Base-by-base conservation (phyloP, 176 grass and related monocot species). In the Triticum dicoccoides region DNA sequence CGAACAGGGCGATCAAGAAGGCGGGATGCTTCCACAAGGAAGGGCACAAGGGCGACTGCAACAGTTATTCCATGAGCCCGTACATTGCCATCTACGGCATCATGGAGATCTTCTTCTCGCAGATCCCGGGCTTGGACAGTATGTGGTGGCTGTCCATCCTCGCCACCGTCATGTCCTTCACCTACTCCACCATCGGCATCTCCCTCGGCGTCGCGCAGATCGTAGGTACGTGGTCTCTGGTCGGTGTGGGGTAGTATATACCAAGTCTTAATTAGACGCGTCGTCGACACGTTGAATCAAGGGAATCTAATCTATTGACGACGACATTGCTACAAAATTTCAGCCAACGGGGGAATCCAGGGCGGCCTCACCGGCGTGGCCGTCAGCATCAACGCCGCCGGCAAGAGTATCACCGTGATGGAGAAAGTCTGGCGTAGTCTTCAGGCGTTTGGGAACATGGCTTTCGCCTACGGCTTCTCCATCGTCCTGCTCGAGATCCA, bases 11-110 rank as follows among this genome's bases (percentile, higher is more conserved):
- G 27, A 65, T 84, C 58, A 76, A 45, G 71, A 84, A 72, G 58
- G 58, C 82, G 27, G 39, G 61, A 3, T 84, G 82, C 78, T 87
- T 65, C 86, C 86, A 87, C 30, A 69, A 76, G 52, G 81, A 81
- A 37, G 86, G 86, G 11, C 78, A 59, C 56, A 11, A 75, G 37
- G 73, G 80, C 52, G 41, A 61, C 8, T 87, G 86, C 79, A 5
- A 64, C 0, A 30, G 68, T 6, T 76, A 41, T 1, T 76, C 86
- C 35, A 87, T 80, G 58, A 33, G 24, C 32, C 78, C 65, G 42
- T 87, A 87, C 79, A 87, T 87, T 71, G 25, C 80, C 56, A 11
- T 87, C 23, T 87, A 76, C 86, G 79, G 86, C 37, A 4, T 52
- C 27, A 30, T 72, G 86, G 56, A 87, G 86, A 18, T 87, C 58